Base-by-base conservation (phyloP, 225 moss, liverwort and hornwort species). In the Pseudoscleropodium purum region DNA sequence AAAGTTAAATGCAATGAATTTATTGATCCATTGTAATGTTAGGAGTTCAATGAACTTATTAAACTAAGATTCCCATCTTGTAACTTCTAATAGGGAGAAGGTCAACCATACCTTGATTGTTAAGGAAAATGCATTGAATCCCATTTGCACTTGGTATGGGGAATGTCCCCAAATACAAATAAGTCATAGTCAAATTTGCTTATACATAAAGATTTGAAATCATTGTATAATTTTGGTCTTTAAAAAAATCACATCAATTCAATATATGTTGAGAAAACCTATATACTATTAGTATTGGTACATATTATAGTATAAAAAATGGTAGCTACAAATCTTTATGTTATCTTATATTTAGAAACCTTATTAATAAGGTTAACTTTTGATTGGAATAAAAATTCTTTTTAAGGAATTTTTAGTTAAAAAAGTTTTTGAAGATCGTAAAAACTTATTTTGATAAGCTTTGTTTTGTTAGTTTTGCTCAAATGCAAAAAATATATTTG, bases 41-140 rank as follows among this genome's bases (percentile, higher is more conserved):
- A 15, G 3, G 25, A 72, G 4, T 41, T 72, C 41, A 72, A 15
- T 15, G 3, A 41, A 15, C 9, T 26, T 3, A 0, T 15, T 41
- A 72, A 72, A 25, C 5, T 39, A 70, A 39, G 0, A 5, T 41
- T 3, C 0, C 7, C 4, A 0, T 39, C 8, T 24, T 70, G 2
- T 13, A 70, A 39, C 0, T 69, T 2, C 8, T 39, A 70, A 26
- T 41, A 5, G 14, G 2, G 24, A 9, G 7, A 39, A 39, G 24
- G 7, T 39, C 0, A 7, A 41, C 29, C 6, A 17, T 74, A 74
- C 6, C 6, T 9, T 0, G 16, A 5, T 27, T 73, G 6, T 3
- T 5, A 73, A 73, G 16, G 27, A 10, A 1, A 43, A 73, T 75
- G 20, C 49, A 75, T 75, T 33, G 4, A 30, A 33, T 20, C 0